Evolutionary conservation across 2,329 filamentous ascomycete species (phyloP).

Genomic region (Cercospora citrullina): DNA sequence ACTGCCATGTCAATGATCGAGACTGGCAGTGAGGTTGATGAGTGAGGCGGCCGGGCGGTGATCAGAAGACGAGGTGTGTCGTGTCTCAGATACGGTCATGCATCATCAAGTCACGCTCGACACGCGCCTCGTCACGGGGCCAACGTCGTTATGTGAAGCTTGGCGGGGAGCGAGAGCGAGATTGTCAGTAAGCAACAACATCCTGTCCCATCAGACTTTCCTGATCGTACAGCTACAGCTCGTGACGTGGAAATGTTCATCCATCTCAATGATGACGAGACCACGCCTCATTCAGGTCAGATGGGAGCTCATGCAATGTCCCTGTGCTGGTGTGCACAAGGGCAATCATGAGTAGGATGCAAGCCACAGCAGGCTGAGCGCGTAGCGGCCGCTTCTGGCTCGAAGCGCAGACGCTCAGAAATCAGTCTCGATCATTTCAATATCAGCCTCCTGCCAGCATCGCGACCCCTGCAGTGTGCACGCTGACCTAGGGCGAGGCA

Average conservation of each 20-base stretch:
- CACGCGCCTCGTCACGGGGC: background rate
- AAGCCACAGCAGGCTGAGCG: background rate
- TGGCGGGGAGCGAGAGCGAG: background rate
- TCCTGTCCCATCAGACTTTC: background rate
- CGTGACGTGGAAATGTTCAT: background rate
- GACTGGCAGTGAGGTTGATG: background rate
- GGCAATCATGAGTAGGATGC: background rate
- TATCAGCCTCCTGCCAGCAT: background rate
- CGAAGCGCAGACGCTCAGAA: background rate
- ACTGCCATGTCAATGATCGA: conserved; percentile 2
- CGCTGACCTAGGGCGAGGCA: background rate
- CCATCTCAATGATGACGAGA: background rate
- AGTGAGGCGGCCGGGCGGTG: background rate
- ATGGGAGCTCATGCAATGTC: background rate
- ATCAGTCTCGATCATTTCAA: background rate
- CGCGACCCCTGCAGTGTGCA: background rate
- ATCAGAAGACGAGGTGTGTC: conserved; percentile 1
- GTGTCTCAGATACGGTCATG: conserved; percentile 1
- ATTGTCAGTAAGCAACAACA: background rate
- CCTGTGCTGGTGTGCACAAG: background rate
- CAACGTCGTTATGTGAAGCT: background rate
- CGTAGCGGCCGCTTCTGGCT: background rate
- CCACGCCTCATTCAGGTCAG: background rate
- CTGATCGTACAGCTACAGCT: background rate
- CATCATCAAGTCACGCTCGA: conserved; percentile 4